Evolutionary conservation across 306 rosid genomes (phyloP).

Genomic region (Citrullus colocynthis): DNA sequence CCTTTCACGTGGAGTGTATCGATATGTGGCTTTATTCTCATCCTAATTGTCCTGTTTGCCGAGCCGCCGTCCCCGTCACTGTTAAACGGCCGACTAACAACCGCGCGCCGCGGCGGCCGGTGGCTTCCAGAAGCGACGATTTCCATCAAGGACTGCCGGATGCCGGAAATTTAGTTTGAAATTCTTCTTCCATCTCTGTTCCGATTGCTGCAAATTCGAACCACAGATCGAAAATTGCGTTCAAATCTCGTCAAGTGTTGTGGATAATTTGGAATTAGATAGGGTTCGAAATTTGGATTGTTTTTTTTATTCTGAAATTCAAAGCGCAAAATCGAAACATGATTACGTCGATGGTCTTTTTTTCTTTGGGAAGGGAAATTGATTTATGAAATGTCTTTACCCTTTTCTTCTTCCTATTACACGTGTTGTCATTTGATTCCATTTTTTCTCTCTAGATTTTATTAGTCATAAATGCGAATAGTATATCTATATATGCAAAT

Average conservation of each 20-base stretch:
- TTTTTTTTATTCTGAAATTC: not conserved
- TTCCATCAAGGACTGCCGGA: conserved; percentile 13
- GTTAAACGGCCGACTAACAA: conserved; percentile 9
- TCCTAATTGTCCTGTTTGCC: conserved; percentile 68
- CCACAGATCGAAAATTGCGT: not conserved
- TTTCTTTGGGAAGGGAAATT: not conserved
- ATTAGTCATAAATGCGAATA: not conserved
- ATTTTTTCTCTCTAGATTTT: not conserved
- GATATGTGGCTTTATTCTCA: conserved; percentile 51
- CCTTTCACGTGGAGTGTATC: conserved; percentile 54
- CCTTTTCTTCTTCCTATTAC: not conserved
- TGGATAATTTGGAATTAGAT: not conserved
- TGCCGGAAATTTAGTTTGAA: conserved; percentile 8
- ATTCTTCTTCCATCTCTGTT: not conserved
- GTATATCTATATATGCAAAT: not conserved
- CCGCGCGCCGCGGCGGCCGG: not conserved
- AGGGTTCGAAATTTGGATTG: not conserved
- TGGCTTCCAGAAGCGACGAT: not conserved
- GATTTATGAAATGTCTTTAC: not conserved
- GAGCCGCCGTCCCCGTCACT: conserved; percentile 30
- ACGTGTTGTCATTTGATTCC: not conserved
- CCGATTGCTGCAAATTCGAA: not conserved
- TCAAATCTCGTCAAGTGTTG: not conserved
- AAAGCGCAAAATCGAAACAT: not conserved
- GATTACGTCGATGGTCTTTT: not conserved